Base-by-base conservation (phyloP, 192 early-diverging fungal genomes). In the Backusella psychrophila region DNA sequence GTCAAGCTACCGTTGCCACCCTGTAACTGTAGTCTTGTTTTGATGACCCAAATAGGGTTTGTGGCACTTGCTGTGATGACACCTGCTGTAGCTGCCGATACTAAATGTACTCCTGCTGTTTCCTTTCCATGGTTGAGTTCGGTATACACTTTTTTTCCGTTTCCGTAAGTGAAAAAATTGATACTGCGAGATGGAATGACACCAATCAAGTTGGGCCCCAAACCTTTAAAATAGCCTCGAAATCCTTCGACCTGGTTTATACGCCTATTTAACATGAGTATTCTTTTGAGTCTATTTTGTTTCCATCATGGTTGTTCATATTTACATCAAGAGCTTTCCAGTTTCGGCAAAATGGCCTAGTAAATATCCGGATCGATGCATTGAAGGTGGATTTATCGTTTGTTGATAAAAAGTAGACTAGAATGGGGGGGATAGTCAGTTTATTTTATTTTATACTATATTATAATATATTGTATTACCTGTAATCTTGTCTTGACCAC, bases 21-120 rank as follows among this genome's bases (percentile, higher is more conserved):
- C 78, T 94, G 92, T 71, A 97, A 82, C 81, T 99, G 97, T 89
- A 99, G 94, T 66, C 97, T 82, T 0, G 96, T 99, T 78, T 98
- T 99, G 63, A 98, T 90, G 59, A 99, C 87, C 97, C 97, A 99
- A 12, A 99, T 98, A 0, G 97, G 97, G 74, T 95, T 97, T 2
- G 96, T 97, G 12, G 84, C 83, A 2, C 90, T 88, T 0, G 95
- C 92, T 4, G 91, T 94, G 6, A 92, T 85, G 21, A 92, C 81
- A 12, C 90, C 78, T 12, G 80, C 80, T 39, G 80, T 81, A 5
- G 76, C 78, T 23, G 97, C 92, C 8, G 92, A 82, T 2, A 75
- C 31, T 42, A 97, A 85, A 66, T 98, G 95, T 2, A 99, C 91
- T 49, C 85, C 19, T 14, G 96, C 69, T 2, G 91, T 93, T 77